Evolutionary conservation across 768 basidiomycete genomes (phyloP), one percentile per base, ranked within the genome.

Genomic region (Lactifluus hygrophoroides): DNA sequence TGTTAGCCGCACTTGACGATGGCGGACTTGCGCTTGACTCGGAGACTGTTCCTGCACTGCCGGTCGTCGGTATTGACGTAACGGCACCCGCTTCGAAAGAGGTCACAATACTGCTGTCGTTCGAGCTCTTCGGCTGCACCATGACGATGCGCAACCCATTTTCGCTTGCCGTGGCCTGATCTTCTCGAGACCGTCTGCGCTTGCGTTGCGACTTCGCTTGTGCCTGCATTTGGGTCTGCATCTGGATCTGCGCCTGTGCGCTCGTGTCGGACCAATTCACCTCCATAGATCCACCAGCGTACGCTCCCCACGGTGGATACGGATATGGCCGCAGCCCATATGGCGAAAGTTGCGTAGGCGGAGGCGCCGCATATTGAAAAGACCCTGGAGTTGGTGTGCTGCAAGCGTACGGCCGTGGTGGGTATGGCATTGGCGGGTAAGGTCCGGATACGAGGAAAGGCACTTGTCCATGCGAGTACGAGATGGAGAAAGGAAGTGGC

Each of bases 401-500:
- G 28, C 49, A 57, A 3, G 62, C 37, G 19, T 54, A 64, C 19
- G 55, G 62, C 43, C 49, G 60, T 51, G 58, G 48, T 5, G 66
- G 44, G 42, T 69, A 68, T 5, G 66, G 56, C 46, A 67, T 67
- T 44, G 66, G 66, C 0, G 67, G 63, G 48, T 66, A 69, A 5
- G 66, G 66, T 6, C 64, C 55, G 7, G 67, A 30, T 46, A 56
- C 53, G 45, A 49, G 64, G 59, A 60, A 57, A 30, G 64, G 66
- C n/a, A 63, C 64, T 40, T 61, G 63, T 17, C 49, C 54, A 13
- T 57, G 47, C 21, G 64, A 64, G 7, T 66, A 68, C 14, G 71
- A 66, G 59, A 72, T 64, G n/a, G 67, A 53, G 60, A 70, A 73
- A 1, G 75, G 71, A 11, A 70, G 67, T 11, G 72, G 70, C 65